These are phyloP conservation scores for Leonotis leonurus DNA, from an alignment of 257 asterid species.

Conservation along the genomic window DNA sequence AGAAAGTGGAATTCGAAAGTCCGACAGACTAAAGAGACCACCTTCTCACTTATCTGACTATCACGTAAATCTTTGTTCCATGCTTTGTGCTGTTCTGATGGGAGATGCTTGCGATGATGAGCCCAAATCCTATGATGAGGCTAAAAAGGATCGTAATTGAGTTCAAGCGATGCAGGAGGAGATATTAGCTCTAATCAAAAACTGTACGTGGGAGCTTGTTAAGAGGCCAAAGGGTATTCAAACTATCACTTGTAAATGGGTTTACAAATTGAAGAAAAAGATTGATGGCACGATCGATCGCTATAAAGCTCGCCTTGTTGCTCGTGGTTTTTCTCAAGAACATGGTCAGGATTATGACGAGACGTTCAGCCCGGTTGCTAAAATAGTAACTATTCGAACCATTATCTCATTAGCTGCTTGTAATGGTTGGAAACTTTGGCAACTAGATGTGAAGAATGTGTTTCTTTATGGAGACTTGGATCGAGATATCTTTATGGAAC, in stretches of 20 bases:
- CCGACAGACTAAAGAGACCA: no score
- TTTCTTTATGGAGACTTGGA: no score
- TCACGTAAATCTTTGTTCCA: slow-evolving; percentile 5
- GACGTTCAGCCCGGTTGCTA: slow-evolving; percentile 15
- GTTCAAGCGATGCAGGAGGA: slow-evolving; percentile 13
- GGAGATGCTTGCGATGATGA: not conserved
- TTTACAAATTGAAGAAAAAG: slow-evolving; percentile 17
- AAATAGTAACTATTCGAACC: no score
- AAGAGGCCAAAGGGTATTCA: not conserved
- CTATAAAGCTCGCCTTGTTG: no score
- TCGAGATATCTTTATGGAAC: no score
- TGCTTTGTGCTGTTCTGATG: not conserved
- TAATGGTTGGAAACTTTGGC: no score
- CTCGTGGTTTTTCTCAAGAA: not conserved
- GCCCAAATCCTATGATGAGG: slow-evolving; percentile 11
- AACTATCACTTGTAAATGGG: slow-evolving; percentile 20
- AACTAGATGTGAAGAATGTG: no score
- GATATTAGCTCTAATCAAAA: slow-evolving; percentile 5
- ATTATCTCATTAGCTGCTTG: no score
- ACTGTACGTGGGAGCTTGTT: slow-evolving; percentile 20
- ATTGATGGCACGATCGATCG: not conserved
- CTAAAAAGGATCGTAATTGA: not conserved
- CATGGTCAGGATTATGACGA: slow-evolving; percentile 19
- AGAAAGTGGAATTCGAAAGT: no score
- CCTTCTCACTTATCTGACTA: slow-evolving; percentile 7